Evolutionary conservation across 192 early-diverging fungal species (phyloP), one percentile per base, ranked within the genome.

Genomic region (Coemansia sp.): DNA sequence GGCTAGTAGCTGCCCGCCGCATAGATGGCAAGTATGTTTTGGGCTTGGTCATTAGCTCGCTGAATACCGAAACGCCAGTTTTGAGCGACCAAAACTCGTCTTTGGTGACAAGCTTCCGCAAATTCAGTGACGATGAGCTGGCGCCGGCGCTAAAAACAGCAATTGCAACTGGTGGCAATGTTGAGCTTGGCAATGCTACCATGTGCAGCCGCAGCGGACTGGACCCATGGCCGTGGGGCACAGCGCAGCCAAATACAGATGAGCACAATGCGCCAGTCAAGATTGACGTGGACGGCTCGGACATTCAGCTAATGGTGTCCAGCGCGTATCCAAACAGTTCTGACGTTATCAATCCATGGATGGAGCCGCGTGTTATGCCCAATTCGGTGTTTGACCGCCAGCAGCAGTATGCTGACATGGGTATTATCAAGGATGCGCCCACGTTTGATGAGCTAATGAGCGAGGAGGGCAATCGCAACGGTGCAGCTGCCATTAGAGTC

Each of bases 181-280:
- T 29, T 0, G 16, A 27, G 17, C 49, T 65, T 21, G 59, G 50
- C 7, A 64, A 27, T 4, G 14, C 53, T 5, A 38, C 56, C 1
- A 69, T 79, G 26, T 52, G 53, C 64, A 55, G 21, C 22, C 45
- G 60, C 2, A 60, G 59, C 12, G 68, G 76, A 1, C 37, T 79
- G 5, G 71, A 79, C 3, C 59, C 67, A 3, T 79, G 76, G 76
- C 76, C 76, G 7, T 72, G 65, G 70, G 26, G 19, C 53, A 21
- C 39, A 6, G 25, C 35, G 4, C 61, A 72, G 21, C 17, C 19
- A 0, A 38, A 17, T 0, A 43, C 61, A 19, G 17, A 23, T 0
- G 62, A 59, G 55, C 12, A 50, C 6, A 53, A 60, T 7, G 64
- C 23, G 29, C 70, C 72, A 8, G 26, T 66, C 4, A 62, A 47